phyloP scores from a whole-genome alignment of 2,329 filamentous ascomycete genomes.

The Fusarium poae region DNA sequence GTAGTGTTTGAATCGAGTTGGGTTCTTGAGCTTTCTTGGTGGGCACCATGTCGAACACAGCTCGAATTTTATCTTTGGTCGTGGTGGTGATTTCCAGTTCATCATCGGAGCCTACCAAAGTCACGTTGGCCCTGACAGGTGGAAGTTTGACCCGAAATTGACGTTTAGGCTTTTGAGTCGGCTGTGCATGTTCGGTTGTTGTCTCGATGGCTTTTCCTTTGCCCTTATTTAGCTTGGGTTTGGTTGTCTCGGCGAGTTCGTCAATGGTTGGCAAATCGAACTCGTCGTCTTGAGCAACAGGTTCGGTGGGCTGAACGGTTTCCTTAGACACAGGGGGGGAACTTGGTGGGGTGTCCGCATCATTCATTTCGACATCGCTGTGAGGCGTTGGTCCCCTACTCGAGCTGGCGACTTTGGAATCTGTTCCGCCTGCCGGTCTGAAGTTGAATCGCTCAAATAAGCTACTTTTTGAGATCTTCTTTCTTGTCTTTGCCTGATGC shows the following conservation, averaged over 20 bases:
- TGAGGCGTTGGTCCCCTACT: constrained; percentile 66
- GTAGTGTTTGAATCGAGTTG: constrained; percentile 75
- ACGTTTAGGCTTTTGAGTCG: constrained; percentile 56
- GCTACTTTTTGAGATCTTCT: constrained; percentile 86
- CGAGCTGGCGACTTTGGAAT: constrained; percentile 64
- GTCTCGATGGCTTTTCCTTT: constrained; percentile 67
- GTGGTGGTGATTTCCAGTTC: constrained; percentile 72
- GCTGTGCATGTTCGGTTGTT: constrained; percentile 36
- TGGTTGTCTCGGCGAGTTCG: constrained; percentile 51
- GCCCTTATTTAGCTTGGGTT: constrained; percentile 64
- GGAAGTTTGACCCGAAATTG: constrained; percentile 66
- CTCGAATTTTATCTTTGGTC: constrained; percentile 65
- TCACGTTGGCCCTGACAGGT: constrained; percentile 54
- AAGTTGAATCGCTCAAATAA: constrained; percentile 89
- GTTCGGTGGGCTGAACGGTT: not conserved
- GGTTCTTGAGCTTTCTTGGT: constrained; percentile 72
- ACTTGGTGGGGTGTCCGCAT: constrained; percentile 77
- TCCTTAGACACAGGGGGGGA: constrained; percentile 67
- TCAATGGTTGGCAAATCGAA: constrained; percentile 53
- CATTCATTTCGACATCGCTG: constrained; percentile 65
- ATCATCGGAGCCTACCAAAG: constrained; percentile 64
- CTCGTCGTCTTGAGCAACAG: constrained; percentile 24
- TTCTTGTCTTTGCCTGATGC: constrained; percentile 90
- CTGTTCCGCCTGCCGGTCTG: constrained; percentile 58
- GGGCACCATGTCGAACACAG: constrained; percentile 79